Conservation (phyloP, 2,329 filamentous ascomycete species). For the Knufia fluminis region DNA sequence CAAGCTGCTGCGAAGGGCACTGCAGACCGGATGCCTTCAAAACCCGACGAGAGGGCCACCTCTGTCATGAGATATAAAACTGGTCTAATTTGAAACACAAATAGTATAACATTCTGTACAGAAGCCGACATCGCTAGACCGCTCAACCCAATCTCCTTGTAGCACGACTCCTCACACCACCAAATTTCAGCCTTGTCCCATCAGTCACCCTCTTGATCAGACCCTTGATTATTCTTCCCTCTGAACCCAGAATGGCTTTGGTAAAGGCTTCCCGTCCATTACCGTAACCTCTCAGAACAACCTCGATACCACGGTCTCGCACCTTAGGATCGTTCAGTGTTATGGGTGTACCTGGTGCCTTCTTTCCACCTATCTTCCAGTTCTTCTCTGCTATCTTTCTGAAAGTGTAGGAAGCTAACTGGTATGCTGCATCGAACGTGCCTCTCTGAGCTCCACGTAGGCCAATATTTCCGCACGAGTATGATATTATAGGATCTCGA, state of each 20-base stretch:
- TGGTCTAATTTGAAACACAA: neutral
- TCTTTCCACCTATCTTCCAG: conserved; percentile 63
- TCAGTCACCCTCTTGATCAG: conserved; percentile 76
- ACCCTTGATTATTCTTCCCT: conserved; percentile 65
- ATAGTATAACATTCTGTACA: neutral
- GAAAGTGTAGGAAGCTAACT: conserved; percentile 74
- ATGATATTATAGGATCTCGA: conserved; percentile 65
- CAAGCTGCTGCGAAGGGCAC: too few relatives aligned
- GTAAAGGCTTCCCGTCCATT: conserved; percentile 76
- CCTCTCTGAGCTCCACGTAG: conserved; percentile 74
- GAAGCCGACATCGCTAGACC: too few relatives aligned
- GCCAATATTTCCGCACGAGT: conserved; percentile 82
- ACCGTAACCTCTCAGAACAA: conserved; percentile 78
- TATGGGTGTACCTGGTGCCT: conserved; percentile 46
- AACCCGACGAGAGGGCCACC: too few relatives aligned
- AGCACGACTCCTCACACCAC: conserved; percentile 77
- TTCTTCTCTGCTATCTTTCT: conserved; percentile 75
- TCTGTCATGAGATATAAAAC: too few relatives aligned
- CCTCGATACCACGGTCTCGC: conserved; percentile 61
- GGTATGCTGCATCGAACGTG: conserved; percentile 85
- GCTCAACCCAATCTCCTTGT: conserved; percentile 65
- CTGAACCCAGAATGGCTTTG: conserved; percentile 78
- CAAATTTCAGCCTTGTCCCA: conserved; percentile 86
- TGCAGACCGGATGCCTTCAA: too few relatives aligned
- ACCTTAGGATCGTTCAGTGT: conserved; percentile 68